Base-by-base conservation (phyloP, 495 filamentous ascomycete genomes). In the Chaetomium cochliodes region DNA sequence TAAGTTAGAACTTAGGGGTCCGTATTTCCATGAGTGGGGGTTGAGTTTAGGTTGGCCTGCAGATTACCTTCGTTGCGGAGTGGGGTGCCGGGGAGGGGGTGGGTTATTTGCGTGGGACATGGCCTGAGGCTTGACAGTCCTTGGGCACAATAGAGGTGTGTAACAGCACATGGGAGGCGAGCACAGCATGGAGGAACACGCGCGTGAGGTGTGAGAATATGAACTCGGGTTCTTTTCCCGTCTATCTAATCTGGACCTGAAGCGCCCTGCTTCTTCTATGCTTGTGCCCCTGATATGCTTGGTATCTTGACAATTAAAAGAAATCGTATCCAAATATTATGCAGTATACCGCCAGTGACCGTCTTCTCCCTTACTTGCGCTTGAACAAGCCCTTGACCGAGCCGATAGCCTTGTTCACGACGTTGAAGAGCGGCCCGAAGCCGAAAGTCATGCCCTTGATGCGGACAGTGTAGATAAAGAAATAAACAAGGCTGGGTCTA, bases 391-490 rank as follows among this genome's bases (percentile, higher is more conserved):
- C 57, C 64, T 70, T 73, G 51, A 67, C 22, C 0, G n/a, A 62
- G 5, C 46, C 53, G 1, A 66, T 50, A 11, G 0, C 67, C 58
- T 58, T 68, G 5, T 39, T 63, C 7, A 71, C 2, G 1, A 2
- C 49, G 2, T 16, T 25, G 22, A 69, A 67, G 0, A 73, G 22
- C 3, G 63, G 23, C 13, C 86, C 84, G 47, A 92, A 77, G 0
- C 90, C 90, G 69, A 92, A 92, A 12, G 77, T 84, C 89, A 88
- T 92, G 8, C 87, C 84, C 65, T 83, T 82, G 53, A 94, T 84
- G 20, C 90, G 80, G 5, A 92, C 80, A 1, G 88, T 89, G 73
- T 90, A 94, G 59, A 93, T 85, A 65, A 96, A 91, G 79, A 96
- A 93, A 74, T 92, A 93, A 0, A 96, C 88, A 52, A 93, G 80